Base-by-base conservation (phyloP, 2,329 filamentous ascomycete species). In the Aspergillus spinulosporus region DNA sequence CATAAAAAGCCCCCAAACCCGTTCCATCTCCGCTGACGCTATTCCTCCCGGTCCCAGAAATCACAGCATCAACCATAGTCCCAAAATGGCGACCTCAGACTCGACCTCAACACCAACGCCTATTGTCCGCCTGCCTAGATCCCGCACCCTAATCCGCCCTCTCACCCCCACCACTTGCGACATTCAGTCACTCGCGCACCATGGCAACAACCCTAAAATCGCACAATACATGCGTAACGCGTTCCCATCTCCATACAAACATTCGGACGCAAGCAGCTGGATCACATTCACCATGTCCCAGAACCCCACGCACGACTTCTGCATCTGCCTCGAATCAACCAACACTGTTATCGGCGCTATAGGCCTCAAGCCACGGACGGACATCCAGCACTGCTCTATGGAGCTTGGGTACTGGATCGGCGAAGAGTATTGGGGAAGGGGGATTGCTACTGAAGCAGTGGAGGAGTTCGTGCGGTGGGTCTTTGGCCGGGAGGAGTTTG, bases 401-500 rank as follows among this genome's bases (percentile, higher is more conserved):
- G 54, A 49, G 8, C 21, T 59, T 4, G 57, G 57, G 42, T 59
- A 59, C 45, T 59, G 57, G 57, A 2, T 59, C 14, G 54, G 54
- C 1, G 39, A 59, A 36, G 42, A 34, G 14, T 40, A 51, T 26
- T 59, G 57, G 57, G 45, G 57, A 3, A 49, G 37, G 45, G 57
- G 57, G 1, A 52, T 59, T 51, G 54, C 37, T 21, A 57, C 45
- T 3, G 54, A 59, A 37, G 57, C 42, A 6, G 8, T 59, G 7
- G 21, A n/a, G 29, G 49, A 39, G 1, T 26, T 59, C 32, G 28
- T 49, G 2, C 9, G 12, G 5, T 59, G 57, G 57, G 46, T 39
- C 1, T 59, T 59, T 39, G 42, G 11, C 9, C 34, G n/a, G 7
- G 34, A 57, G 21, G 37, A 34, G 6, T 57, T 57, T 26, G 3